Evolutionary conservation across 2,329 filamentous ascomycete species (phyloP), one percentile per base, ranked within the genome.

Genomic region (Stachybotrys chartarum): DNA sequence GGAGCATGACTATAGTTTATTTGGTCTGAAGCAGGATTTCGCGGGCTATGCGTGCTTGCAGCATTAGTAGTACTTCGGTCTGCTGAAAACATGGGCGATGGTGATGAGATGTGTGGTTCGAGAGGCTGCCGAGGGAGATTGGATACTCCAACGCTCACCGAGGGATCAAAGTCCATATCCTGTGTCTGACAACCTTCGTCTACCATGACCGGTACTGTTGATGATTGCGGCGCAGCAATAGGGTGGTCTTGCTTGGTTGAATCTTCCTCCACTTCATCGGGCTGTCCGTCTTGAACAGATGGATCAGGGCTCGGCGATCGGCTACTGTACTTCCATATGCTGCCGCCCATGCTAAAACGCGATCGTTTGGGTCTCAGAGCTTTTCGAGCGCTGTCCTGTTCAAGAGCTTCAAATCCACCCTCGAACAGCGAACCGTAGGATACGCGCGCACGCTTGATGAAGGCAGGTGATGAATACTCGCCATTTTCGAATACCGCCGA

Each of bases 391-490:
- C 61, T 31, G 82, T 83, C 63, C 77, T 88, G 87, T 57, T 90
- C 85, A 14, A 93, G 86, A 4, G 85, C 81, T 62, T 91, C 85
- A 59, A 84, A 79, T 1, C 78, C 78, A 5, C 79, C 79, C 59
- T 88, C 83, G 52, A 87, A 83, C 1, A 87, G 71, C 0, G 84
- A 82, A 1, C 86, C 86, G 55, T 87, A 87, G 0, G 88, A 91
- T 5, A 87, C 74, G 55, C 87, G 79, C 14, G 83, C 80, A 54
- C 87, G 80, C 68, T 88, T 92, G 18, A 90, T 72, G 61, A 95
- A 96, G 0, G 90, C 89, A 0, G 91, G 91, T 3, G 91, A 95
- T 5, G 82, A 77, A 73, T 85, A 94, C 61, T 87, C 81, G 17
- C 77, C 72, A 49, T 74, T 63, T 8, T 74, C 74, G 50, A 74